Evolutionary conservation across 805 yeast species (phyloP).

Genomic region (Millerozyma acaciae): DNA sequence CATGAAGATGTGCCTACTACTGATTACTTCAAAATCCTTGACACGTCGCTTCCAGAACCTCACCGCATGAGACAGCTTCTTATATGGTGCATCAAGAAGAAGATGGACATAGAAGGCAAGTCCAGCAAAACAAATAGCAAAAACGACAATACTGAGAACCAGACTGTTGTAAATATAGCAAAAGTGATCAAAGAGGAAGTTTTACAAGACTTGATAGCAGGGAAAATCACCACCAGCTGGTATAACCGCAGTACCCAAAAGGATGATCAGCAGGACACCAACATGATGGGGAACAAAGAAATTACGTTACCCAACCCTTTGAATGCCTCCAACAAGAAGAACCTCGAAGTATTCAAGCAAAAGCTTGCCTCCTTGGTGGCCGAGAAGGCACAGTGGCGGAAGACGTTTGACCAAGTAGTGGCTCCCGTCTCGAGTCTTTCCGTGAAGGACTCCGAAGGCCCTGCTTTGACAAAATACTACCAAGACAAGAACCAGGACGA

Average conservation of each 20-base stretch:
- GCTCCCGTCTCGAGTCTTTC: conserved; percentile 14
- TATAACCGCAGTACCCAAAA: conserved; percentile 40
- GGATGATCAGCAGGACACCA: conserved; percentile 17
- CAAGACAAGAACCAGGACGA: conserved; percentile 11
- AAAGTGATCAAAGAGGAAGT: conserved; percentile 63
- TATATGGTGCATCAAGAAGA: conserved; percentile 62
- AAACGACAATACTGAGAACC: conserved; percentile 30
- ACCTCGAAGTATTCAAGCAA: conserved; percentile 42
- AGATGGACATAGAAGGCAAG: conserved; percentile 30
- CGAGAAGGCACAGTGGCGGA: conserved; percentile 49
- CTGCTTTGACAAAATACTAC: conserved; percentile 15
- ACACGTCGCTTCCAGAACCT: conserved; percentile 62
- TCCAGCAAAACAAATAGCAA: conserved; percentile 9
- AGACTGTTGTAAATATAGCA: conserved; percentile 49
- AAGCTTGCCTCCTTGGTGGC: conserved; percentile 41
- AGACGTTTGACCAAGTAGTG: conserved; percentile 18
- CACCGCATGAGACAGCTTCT: conserved; percentile 67
- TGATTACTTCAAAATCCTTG: conserved; percentile 61
- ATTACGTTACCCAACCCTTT: conserved; percentile 55
- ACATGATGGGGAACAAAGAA: conserved; percentile 19
- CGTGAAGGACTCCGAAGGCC: conserved; percentile 14
- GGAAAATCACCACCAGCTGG: conserved; percentile 66
- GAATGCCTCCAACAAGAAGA: conserved; percentile 49
- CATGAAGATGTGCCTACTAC: conserved; percentile 54
- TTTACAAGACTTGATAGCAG: conserved; percentile 54